Base-by-base conservation (phyloP, 495 filamentous ascomycete species). In the Xylaria sp. region DNA sequence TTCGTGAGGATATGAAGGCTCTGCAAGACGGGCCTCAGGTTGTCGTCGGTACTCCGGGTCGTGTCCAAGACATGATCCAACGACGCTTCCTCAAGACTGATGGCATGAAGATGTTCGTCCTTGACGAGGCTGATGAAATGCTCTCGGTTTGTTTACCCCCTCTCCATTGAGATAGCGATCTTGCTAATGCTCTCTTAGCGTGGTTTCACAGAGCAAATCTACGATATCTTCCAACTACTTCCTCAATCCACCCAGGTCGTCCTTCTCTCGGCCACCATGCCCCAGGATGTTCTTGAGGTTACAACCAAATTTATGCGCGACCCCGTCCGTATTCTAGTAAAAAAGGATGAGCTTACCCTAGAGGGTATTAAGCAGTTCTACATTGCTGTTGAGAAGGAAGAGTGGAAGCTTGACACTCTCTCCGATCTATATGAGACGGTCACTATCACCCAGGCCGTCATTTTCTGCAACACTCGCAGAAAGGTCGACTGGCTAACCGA, bases 301-400 rank as follows among this genome's bases (percentile, higher is more conserved):
- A 98, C 96, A 76, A 98, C 96, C 82, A 99, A 99, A 88, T 99
- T 99, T 89, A 99, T 99, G 96, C 94, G 93, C 78, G 97, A 99
- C 85, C 96, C 96, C 68, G 92, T 99, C 81, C 94, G 97, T 79
- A 98, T 99, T 80, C 90, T 99, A 78, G 96, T 99, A 85, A 99
- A 99, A 92, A 95, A 96, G 88, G 97, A 94, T 80, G 96, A 99
- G 82, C 89, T 99, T 82, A 99, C 96, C 75, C 93, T 99, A 67
- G 96, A 99, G 84, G 96, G 96, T 90, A 92, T 99, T 80, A 99
- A 99, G 90, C 96, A 99, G 80, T 99, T 97, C 89, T 99, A 97
- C 88, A 99, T 99, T 82, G 96, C 96, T 71, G 96, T 99, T 63
- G 96, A 99, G 88, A 98, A 99, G 89, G 96, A 99, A 82, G 96